Percentiles rank a stretch among this genome's conserved stretches.
Evolutionary conservation across 345 rosid species (phyloP).

Genomic region (Melastoma malabathricum): DNA sequence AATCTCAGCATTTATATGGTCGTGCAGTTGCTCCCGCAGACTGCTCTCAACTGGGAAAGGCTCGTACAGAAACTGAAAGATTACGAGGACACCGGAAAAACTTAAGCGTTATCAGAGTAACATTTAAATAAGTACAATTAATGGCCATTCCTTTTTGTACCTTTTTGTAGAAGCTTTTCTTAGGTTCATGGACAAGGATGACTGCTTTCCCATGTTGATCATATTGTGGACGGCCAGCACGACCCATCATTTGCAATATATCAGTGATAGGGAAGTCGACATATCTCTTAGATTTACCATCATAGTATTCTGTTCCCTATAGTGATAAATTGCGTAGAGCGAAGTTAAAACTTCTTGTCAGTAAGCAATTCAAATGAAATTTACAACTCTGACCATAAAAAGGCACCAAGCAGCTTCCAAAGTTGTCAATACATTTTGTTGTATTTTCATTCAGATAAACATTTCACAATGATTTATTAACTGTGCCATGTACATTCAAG

Average conservation of each 20-base stretch:
- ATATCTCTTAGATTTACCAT: slow-evolving; percentile 92
- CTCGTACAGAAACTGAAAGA: slow-evolving; percentile 75
- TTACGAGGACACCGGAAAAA: slow-evolving; percentile 2
- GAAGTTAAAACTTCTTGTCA: too few species aligned
- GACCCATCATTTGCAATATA: slow-evolving; percentile 99
- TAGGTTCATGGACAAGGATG: slow-evolving; percentile 97
- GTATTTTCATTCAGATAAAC: too few species aligned
- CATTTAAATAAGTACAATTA: not conserved
- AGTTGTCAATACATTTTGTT: too few species aligned
- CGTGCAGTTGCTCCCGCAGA: slow-evolving; percentile 72
- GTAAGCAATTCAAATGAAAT: too few species aligned
- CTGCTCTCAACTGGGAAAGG: slow-evolving; percentile 99
- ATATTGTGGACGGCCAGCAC: slow-evolving; percentile 99
- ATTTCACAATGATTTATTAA: too few species aligned
- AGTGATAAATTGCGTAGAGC: not conserved
- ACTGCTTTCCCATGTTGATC: slow-evolving; percentile 99
- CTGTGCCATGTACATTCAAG: too few species aligned
- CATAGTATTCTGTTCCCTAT: slow-evolving; percentile 96
- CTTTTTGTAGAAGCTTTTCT: slow-evolving; percentile 97
- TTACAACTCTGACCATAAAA: too few species aligned
- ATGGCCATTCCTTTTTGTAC: slow-evolving; percentile 14
- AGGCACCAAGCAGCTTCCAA: too few species aligned
- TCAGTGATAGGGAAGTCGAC: slow-evolving; percentile 94
- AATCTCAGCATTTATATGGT: slow-evolving; percentile 91
- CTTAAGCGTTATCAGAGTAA: too few species aligned